Evolutionary conservation across 1,139 yeast genomes (phyloP), one percentile per base, ranked within the genome.

Genomic region (Candida sanyaensis): DNA sequence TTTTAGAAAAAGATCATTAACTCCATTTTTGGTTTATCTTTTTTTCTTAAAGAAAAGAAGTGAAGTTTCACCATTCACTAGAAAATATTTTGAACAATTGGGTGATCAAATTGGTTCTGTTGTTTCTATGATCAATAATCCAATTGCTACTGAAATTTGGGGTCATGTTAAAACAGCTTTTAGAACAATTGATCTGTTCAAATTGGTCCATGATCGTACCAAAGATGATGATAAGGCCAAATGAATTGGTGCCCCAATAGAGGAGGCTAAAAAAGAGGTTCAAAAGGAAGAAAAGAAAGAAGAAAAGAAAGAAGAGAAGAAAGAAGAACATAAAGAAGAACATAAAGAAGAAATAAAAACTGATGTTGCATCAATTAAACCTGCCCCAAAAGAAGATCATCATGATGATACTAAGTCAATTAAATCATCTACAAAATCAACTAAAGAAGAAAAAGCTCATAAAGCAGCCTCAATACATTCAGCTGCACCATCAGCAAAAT

Each of bases 31-130:
- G 26, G 66, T 80, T 38, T 90, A 86, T 67, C 62, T 81, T 29
- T 52, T 83, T 21, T 92, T 92, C 68, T 76, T 90, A 65, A 88
- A 88, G 69, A 69, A 87, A 52, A 81, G 96, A 66, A 88, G 76
- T 63, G 96, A 89, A 63, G 84, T 82, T 58, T 86, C 95, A 7
- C 75, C 82, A 40, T 84, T 84, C 70, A 86, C 91, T 51, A 84
- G 90, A 69, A 76, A 81, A 55, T 84, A 83, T 42, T 76, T 91
- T 62, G 84, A 86, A 68, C 72, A 77, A 42, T 73, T 88, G 70
- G 96, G 88, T 66, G 84, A 87, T 43, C 77, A 84, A 55, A 62
- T 86, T 50, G 97, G 91, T 64, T 83, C 85, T 13, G 54, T 81
- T 24, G 76, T 87, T 45, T 71, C 77, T 55, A 75, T 76, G 55